A percentile compares a stretch with the other conserved stretches of the same genome.
Conservation (phyloP, 345 rosid genomes). For the Arabidopsis thaliana region TAIR10.1 NC_003076.8:26261001-26261500, state of each 20-base stretch:
- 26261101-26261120: constrained; percentile 12
- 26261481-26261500: constrained; percentile 56
- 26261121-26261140: constrained; percentile 18
- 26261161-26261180: constrained; percentile 1
- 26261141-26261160: constrained; percentile 41
- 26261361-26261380: constrained; percentile 17
- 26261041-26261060: constrained; percentile 36
- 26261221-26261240: constrained; percentile 8
- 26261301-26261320: constrained; percentile 40
- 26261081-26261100: not conserved
- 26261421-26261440: not conserved
- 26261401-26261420: not conserved
- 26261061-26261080: constrained; percentile 35
- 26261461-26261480: constrained; percentile 38
- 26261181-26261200: constrained; percentile 33
- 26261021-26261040: constrained; percentile 39
- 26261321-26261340: constrained; percentile 45
- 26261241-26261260: constrained; percentile 7
- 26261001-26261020: constrained; percentile 30
- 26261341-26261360: constrained; percentile 23
- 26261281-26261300: not conserved
- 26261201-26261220: constrained; percentile 37
- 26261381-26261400: not conserved
- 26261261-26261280: not conserved
- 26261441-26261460: not conserved